Evolutionary conservation across 305 asterid species (phyloP).

Genomic region (Fraxinus albicans): DNA sequence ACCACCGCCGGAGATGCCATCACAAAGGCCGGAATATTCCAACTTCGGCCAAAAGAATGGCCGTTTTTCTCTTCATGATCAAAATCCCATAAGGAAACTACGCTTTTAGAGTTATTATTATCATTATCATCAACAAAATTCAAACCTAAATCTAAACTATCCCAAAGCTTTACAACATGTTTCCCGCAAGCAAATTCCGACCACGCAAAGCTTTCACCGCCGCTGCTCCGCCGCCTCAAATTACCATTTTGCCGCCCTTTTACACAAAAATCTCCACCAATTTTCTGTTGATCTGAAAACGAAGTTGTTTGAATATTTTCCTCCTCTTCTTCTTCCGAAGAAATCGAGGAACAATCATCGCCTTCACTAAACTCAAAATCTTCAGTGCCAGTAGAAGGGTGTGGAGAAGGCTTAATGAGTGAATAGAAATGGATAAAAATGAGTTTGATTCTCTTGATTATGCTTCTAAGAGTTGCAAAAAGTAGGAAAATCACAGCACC

Average conservation of each 20-base stretch:
- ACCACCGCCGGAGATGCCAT: conserved; percentile 38
- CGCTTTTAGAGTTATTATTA: conserved; percentile 32
- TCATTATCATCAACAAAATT: conserved; percentile 55
- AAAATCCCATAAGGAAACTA: conserved; percentile 70
- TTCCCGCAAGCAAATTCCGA: conserved; percentile 52
- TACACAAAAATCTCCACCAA: conserved; percentile 44
- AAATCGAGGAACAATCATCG: conserved; percentile 34
- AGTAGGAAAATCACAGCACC: conserved; percentile 76
- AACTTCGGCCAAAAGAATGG: conserved; percentile 23
- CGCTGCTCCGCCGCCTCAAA: conserved; percentile 30
- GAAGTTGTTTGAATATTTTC: conserved; percentile 32
- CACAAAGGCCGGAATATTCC: conserved; percentile 26
- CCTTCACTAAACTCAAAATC: conserved; percentile 54
- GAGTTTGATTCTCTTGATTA: conserved; percentile 53
- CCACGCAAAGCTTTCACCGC: conserved; percentile 38
- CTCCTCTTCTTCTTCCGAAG: conserved; percentile 33
- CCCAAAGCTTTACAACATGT: conserved; percentile 84
- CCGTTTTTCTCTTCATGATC: conserved; percentile 20
- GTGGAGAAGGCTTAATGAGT: conserved; percentile 41
- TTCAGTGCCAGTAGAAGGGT: conserved; percentile 21
- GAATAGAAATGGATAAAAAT: conserved; percentile 43
- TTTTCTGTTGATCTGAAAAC: conserved; percentile 18
- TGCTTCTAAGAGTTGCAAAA: conserved; percentile 65
- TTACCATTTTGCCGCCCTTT: conserved; percentile 40
- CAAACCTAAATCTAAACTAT: conserved; percentile 63